Evolutionary conservation across 2,329 filamentous ascomycete species (phyloP), one percentile per base, ranked within the genome.

Genomic region (Sarocladiaceae sp.): DNA sequence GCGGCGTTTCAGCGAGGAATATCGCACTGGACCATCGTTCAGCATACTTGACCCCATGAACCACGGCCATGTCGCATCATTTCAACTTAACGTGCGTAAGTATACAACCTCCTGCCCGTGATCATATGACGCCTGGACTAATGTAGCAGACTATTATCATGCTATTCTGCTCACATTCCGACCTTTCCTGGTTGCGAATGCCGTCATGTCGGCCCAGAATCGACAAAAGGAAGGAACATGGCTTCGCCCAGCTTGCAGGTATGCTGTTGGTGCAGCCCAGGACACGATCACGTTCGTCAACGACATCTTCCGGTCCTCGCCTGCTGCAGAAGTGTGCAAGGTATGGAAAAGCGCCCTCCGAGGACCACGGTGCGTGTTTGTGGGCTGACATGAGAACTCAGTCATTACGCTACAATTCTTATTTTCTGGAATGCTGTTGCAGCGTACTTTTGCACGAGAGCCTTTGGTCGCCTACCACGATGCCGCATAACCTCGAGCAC

Each of bases 171-270:
- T 39, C 34, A 39, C 34, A 4, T 39, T 39, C 34, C 18, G 34
- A n/a, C 34, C 34, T 3, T 39, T 39, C 16, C 34, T 39, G 7
- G 34, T 39, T 12, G 34, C 34, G 16, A 39, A 19, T n/a, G 34
- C 34, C 19, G n/a, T 39, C 20, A 39, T 39, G 34, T n/a, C 34
- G 10, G 9, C 20, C 10, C 34, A 39, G 26, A 21, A 19, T 11
- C 34, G 34, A 24, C 34, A 39, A 15, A 39, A 39, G 13, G 34
- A 39, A 24, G 34, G 34, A 19, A 39, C 26, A 13, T 39, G 34
- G 34, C 34, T 39, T 24, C 34, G 34, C 9, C 34, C 23, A 24
- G 34, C 34, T 7, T 39, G 34, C 19, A 23, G 34, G 16, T 39
- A 24, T n/a, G 34, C 34, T n/a, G 18, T 39, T 4, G 34, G 34